These are phyloP conservation scores for Gaeumannomyces sp. DNA, from an alignment of 2,329 filamentous ascomycete species.

Conservation along the genomic window DNA sequence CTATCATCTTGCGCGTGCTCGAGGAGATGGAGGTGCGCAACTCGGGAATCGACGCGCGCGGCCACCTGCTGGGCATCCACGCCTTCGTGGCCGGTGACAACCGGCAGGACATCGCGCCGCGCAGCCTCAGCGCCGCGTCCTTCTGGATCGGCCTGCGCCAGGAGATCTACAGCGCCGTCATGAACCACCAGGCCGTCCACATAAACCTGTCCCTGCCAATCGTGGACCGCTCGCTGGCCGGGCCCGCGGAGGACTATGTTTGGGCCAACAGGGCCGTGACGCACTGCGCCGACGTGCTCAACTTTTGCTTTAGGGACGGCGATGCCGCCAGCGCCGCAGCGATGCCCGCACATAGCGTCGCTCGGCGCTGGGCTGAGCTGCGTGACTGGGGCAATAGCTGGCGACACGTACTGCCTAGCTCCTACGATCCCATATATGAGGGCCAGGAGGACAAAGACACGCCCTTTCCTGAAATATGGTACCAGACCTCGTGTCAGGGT, in stretches of 20 bases:
- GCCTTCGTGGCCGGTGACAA: slow-evolving; percentile 38
- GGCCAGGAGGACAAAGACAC: slow-evolving; percentile 29
- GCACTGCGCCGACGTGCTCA: slow-evolving; percentile 57
- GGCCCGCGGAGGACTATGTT: slow-evolving; percentile 41
- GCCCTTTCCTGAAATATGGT: slow-evolving; percentile 53
- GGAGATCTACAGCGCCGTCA: slow-evolving; percentile 52
- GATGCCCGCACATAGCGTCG: not conserved
- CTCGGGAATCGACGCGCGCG: slow-evolving; percentile 38
- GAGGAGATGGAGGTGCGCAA: slow-evolving; percentile 47
- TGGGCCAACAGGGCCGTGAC: slow-evolving; percentile 58
- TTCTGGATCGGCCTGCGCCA: slow-evolving; percentile 54
- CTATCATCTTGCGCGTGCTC: slow-evolving; percentile 49
- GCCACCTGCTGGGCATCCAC: slow-evolving; percentile 40
- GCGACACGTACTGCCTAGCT: slow-evolving; percentile 38
- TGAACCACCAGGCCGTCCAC: slow-evolving; percentile 38
- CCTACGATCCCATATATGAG: slow-evolving; percentile 50
- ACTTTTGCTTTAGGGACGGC: slow-evolving; percentile 51
- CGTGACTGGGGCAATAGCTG: slow-evolving; percentile 40
- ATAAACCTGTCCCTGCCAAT: slow-evolving; percentile 45
- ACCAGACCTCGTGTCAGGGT: slow-evolving; percentile 50
- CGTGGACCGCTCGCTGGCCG: slow-evolving; percentile 41
- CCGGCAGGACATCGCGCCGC: slow-evolving; percentile 30
- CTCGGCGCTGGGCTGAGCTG: slow-evolving; percentile 35
- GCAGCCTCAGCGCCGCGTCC: slow-evolving; percentile 42
- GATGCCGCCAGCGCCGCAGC: slow-evolving; percentile 11